phyloP scores from a whole-genome alignment of 768 basidiomycete genomes.

The Tremella fuciformis region DNA sequence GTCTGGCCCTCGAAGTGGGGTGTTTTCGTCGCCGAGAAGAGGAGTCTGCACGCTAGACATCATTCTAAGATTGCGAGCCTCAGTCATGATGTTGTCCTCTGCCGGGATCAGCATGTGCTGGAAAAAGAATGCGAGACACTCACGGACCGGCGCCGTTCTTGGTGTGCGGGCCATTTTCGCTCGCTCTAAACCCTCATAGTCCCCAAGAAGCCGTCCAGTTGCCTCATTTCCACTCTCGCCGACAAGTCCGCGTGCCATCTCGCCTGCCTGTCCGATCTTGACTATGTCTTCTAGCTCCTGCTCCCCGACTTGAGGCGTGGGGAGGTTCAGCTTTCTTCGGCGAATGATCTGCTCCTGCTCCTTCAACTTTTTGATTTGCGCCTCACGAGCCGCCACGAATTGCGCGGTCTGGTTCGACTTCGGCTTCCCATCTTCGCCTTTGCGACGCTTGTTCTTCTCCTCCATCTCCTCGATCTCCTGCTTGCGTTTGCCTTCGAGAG shows the following conservation, averaged over 20 bases:
- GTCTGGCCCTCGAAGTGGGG: constrained; percentile 72
- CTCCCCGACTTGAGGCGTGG: constrained; percentile 89
- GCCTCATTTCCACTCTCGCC: constrained; percentile 60
- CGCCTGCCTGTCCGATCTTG: constrained; percentile 91
- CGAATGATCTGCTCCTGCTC: constrained; percentile 94
- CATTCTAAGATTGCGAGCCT: constrained; percentile 91
- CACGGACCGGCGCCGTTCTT: constrained; percentile 87
- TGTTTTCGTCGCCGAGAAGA: constrained; percentile 94
- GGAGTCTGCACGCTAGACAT: constrained; percentile 92
- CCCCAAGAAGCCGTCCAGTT: constrained; percentile 76
- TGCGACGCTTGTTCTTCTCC: constrained; percentile 77
- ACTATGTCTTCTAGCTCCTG: constrained; percentile 94
- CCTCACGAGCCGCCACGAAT: constrained; percentile 93
- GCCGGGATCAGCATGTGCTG: constrained; percentile 7
- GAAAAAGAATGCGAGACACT: constrained; percentile 49
- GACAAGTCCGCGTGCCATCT: constrained; percentile 77
- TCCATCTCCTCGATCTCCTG: constrained; percentile 83
- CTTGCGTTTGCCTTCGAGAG: constrained; percentile 94
- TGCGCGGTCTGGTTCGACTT: constrained; percentile 64
- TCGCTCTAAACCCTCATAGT: constrained; percentile 83
- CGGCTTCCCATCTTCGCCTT: constrained; percentile 66
- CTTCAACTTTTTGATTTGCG: constrained; percentile 95
- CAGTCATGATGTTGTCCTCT: constrained; percentile 94
- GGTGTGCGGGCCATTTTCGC: constrained; percentile 93
- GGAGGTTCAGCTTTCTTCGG: constrained; percentile 76